Evolutionary conservation across 768 basidiomycete species (phyloP).

Genomic region (Pholiota microspora): DNA sequence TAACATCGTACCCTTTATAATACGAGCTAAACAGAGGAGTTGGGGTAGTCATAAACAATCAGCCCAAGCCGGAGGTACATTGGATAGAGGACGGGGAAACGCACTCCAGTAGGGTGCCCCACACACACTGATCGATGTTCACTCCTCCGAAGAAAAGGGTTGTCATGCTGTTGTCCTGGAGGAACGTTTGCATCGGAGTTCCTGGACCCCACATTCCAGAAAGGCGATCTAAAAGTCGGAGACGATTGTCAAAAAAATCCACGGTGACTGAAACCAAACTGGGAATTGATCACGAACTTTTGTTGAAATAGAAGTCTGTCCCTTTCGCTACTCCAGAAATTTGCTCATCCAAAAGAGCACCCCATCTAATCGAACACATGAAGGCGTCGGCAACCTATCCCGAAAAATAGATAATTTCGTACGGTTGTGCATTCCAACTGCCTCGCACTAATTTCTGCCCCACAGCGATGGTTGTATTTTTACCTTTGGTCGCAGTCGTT

Average conservation of each 20-base stretch:
- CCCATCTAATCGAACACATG: slow-evolving; percentile 16
- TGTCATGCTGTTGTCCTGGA: slow-evolving; percentile 30
- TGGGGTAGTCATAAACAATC: no score
- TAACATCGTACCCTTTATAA: slow-evolving; percentile 34
- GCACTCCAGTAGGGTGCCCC: slow-evolving; percentile 30
- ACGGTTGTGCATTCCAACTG: slow-evolving; percentile 32
- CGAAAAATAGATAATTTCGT: slow-evolving; percentile 6
- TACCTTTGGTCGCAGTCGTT: slow-evolving; percentile 15
- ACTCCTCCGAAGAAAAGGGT: slow-evolving; percentile 33
- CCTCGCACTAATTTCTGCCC: slow-evolving; percentile 29
- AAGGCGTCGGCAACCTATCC: not conserved
- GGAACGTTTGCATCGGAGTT: slow-evolving; percentile 32
- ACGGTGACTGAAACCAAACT: not conserved
- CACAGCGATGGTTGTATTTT: slow-evolving; percentile 25
- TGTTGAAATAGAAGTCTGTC: slow-evolving; percentile 33
- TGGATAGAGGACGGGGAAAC: not conserved
- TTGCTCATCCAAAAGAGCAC: slow-evolving; percentile 26
- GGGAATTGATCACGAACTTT: slow-evolving; percentile 20
- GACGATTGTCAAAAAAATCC: not conserved
- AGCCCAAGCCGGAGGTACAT: no score
- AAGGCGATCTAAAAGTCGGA: slow-evolving; percentile 23
- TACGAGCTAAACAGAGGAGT: slow-evolving; percentile 21
- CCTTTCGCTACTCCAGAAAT: slow-evolving; percentile 28
- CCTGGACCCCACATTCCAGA: slow-evolving; percentile 33
- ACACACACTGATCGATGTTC: slow-evolving; percentile 33